Conservation (phyloP, 192 early-diverging fungal species). For the Lunasporangiospora selenospora region DNA sequence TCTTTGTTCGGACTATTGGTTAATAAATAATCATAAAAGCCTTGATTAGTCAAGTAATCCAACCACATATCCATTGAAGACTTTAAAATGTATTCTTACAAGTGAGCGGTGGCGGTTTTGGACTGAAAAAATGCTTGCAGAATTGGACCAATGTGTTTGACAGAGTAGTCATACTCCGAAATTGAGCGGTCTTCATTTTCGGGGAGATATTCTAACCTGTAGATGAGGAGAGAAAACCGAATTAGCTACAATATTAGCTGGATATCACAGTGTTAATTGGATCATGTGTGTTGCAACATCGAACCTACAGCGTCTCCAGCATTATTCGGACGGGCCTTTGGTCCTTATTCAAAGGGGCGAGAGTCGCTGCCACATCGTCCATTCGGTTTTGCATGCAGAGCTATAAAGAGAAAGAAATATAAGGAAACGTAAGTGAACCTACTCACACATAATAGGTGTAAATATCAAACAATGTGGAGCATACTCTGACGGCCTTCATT, state of each 20-base stretch:
- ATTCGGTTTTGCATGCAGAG: conserved; percentile 13
- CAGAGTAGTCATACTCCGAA: conserved; percentile 17
- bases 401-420: conserved; percentile 6
- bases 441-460: conserved; percentile 1
- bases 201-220: conserved; percentile 18
- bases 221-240: not conserved
- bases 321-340: conserved; percentile 10
- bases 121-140: conserved; percentile 23
- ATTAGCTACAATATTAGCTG: conserved; percentile 4
- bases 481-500: conserved; percentile 19
- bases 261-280: not conserved
- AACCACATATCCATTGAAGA: not conserved
- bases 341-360: conserved; percentile 10
- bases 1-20: conserved; percentile 15
- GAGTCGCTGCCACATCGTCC: conserved; percentile 10
- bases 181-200: conserved; percentile 17
- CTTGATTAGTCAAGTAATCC: conserved; percentile 6
- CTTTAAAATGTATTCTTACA: conserved; percentile 15
- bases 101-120: conserved; percentile 20
- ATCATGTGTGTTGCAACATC: not conserved
- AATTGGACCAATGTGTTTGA: conserved; percentile 23
- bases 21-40: conserved; percentile 13
- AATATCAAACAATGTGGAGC: not conserved
- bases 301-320: conserved; percentile 17
- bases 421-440: conserved; percentile 4